Conservation (phyloP, 1,284 basidiomycete species). For the Cutaneotrichosporon cutaneum region DNA sequence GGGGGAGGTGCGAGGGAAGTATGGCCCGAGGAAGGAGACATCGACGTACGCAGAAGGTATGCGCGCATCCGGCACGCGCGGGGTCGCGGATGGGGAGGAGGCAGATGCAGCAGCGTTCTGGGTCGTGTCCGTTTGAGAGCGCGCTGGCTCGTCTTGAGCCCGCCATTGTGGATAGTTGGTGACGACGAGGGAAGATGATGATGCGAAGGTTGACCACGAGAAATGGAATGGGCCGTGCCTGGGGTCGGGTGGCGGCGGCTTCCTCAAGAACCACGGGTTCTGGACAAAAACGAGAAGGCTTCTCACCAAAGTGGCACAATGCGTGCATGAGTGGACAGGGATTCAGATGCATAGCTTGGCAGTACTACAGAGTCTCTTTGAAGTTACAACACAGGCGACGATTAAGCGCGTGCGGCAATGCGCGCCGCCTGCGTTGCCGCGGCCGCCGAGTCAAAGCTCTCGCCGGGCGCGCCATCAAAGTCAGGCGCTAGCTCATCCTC, state of each 20-base stretch:
- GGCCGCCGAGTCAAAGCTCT: neutral
- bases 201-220: neutral
- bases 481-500: neutral
- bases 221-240: too few relatives aligned
- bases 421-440: too few relatives aligned
- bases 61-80: slow-evolving; percentile 74
- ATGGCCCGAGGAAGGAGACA: neutral
- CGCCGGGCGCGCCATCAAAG: neutral
- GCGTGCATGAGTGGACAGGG: too few relatives aligned
- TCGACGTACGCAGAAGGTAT: slow-evolving; percentile 63
- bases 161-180: neutral
- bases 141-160: neutral
- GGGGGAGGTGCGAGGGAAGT: neutral
- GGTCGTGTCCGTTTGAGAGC: slow-evolving; percentile 11
- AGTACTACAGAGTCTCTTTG: too few relatives aligned
- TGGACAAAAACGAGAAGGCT: too few relatives aligned
- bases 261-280: too few relatives aligned
- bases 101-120: slow-evolving; percentile 62
- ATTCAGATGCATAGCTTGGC: neutral
- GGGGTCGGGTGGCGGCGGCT: too few relatives aligned
- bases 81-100: slow-evolving; percentile 71
- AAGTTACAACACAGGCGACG: too few relatives aligned
- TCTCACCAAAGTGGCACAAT: too few relatives aligned
- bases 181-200: neutral
- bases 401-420: neutral